Conservation (phyloP, 257 asterid species). For the Fraxinus cuspidata region DNA sequence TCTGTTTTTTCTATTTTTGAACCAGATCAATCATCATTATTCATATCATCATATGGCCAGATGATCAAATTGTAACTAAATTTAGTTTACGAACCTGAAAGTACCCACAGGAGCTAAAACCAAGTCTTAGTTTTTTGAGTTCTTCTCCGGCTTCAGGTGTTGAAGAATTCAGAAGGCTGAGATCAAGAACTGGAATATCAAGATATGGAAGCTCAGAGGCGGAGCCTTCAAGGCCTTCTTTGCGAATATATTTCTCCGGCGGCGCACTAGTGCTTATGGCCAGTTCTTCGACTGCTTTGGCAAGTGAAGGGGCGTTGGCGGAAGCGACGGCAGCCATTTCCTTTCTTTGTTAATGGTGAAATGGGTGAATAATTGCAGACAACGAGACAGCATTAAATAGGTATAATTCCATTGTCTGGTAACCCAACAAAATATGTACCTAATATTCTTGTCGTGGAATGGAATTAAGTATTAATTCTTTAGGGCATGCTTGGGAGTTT, state of each 20-base stretch:
- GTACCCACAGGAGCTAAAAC: conserved; percentile 37
- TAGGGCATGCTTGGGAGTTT: too few relatives aligned
- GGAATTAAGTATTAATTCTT: too few relatives aligned
- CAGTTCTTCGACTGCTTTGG: conserved; percentile 33
- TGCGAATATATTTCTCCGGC: conserved; percentile 34
- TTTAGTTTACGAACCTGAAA: conserved; percentile 32
- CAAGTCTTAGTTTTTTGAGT: conserved; percentile 28
- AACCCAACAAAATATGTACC: background rate
- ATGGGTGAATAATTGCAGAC: background rate
- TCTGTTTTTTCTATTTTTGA: too few relatives aligned
- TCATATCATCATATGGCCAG: too few relatives aligned
- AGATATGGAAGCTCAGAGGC: conserved; percentile 19
- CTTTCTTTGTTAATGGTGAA: background rate
- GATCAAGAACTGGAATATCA: conserved; percentile 37
- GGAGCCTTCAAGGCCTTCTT: conserved; percentile 25
- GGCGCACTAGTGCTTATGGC: conserved; percentile 15
- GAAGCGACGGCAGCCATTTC: conserved; percentile 11
- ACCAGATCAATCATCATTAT: too few relatives aligned
- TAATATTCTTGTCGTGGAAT: too few relatives aligned
- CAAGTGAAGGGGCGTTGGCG: background rate
- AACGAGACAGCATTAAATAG: background rate
- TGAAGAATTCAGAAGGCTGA: conserved; percentile 34
- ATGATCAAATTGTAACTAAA: background rate
- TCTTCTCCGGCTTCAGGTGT: conserved; percentile 31
- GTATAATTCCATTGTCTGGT: background rate